These are phyloP conservation scores for Artemisia argyi DNA, from an alignment of 129 eudicot species.

Conservation along the genomic window DNA sequence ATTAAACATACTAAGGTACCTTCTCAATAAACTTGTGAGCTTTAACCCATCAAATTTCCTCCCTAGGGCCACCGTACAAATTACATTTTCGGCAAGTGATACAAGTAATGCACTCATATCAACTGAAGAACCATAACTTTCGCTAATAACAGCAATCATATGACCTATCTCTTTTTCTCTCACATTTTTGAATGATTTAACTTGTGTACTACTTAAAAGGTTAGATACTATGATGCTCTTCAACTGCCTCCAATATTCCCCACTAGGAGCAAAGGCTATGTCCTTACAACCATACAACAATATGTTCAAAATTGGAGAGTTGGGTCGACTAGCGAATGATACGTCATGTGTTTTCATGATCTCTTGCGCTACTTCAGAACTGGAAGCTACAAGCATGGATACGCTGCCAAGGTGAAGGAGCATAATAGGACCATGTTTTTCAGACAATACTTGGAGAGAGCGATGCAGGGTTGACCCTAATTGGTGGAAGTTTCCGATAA, in stretches of 20 bases:
- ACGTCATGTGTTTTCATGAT: slow-evolving; percentile 42
- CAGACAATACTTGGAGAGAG: slow-evolving; percentile 35
- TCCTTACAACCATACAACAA: slow-evolving; percentile 23
- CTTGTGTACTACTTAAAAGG: slow-evolving; percentile 29
- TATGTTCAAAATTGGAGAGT: neutral
- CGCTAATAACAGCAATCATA: slow-evolving; percentile 17
- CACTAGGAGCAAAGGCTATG: slow-evolving; percentile 38
- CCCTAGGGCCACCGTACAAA: slow-evolving; percentile 27
- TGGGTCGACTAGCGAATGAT: slow-evolving; percentile 30
- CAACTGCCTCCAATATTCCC: slow-evolving; percentile 58
- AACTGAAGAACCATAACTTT: neutral
- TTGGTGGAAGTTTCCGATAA: slow-evolving; percentile 55
- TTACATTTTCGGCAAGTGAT: neutral
- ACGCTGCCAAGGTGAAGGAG: slow-evolving; percentile 32
- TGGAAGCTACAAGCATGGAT: slow-evolving; percentile 33
- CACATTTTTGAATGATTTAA: slow-evolving; percentile 33
- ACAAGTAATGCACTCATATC: slow-evolving; percentile 6
- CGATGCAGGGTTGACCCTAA: slow-evolving; percentile 37
- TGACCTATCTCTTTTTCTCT: slow-evolving; percentile 25
- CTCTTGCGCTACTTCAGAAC: slow-evolving; percentile 26
- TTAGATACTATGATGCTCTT: slow-evolving; percentile 31
- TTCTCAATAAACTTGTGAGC: neutral
- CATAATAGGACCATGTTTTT: slow-evolving; percentile 42
- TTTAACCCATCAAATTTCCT: slow-evolving; percentile 18
- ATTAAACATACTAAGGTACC: neutral